These are phyloP conservation scores for Picochlorum sp. DNA, from an alignment of 139 green algal genomes.

Conservation along the genomic window DNA sequence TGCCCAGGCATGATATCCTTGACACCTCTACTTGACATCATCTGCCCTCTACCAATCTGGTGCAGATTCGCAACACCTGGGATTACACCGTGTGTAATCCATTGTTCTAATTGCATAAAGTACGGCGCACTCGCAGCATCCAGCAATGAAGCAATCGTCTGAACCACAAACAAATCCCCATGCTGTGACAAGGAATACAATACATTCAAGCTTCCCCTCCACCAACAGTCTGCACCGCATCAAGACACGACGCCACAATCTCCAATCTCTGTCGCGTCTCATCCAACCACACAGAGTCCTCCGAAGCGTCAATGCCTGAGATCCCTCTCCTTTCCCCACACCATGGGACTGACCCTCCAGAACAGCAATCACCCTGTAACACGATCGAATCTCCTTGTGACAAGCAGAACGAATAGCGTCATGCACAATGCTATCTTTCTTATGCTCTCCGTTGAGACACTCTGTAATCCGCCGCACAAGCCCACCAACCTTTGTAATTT, in stretches of 20 bases:
- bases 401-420: conserved; percentile 22
- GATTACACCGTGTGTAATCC: conserved; percentile 81
- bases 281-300: conserved; percentile 75
- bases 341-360: conserved; percentile 60
- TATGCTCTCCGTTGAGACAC: neutral
- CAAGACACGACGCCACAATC: conserved; percentile 63
- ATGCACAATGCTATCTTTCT: conserved; percentile 15
- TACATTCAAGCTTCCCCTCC: conserved; percentile 60
- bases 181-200: conserved; percentile 63
- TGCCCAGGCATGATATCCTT: conserved; percentile 12
- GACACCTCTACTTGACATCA: conserved; percentile 24
- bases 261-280: conserved; percentile 72
- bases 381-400: conserved; percentile 60
- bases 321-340: neutral
- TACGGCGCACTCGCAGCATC: conserved; percentile 65
- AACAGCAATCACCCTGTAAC: conserved; percentile 80
- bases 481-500: conserved; percentile 62
- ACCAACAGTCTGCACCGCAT: conserved; percentile 26
- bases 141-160: conserved; percentile 49
- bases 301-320: conserved; percentile 55
- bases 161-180: conserved; percentile 61
- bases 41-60: neutral
- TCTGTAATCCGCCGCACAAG: conserved; percentile 34
- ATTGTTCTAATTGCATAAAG: conserved; percentile 70
- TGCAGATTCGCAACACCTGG: neutral